Evolutionary conservation across 768 basidiomycete species (phyloP), one percentile per base, ranked within the genome.

Genomic region (Suillus americanus): DNA sequence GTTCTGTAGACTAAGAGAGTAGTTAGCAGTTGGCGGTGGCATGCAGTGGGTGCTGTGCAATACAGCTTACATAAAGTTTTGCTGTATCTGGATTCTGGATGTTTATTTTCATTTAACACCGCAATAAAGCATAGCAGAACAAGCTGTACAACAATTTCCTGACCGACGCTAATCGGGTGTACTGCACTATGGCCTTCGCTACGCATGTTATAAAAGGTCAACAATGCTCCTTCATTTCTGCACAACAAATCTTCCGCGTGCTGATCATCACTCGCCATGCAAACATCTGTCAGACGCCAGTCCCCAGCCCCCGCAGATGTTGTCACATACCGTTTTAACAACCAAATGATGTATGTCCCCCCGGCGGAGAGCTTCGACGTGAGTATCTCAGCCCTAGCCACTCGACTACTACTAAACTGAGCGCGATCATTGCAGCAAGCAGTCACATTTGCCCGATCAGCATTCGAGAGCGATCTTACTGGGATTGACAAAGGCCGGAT

Each of bases 291-390:
- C 20, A 59, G 40, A 53, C 67, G 25, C 72, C 73, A 71, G 67
- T 73, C 23, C 67, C 68, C 41, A 67, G 38, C 77, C 3, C 28
- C 56, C 13, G 69, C 79, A 6, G 83, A 86, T 45, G 77, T 86
- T 61, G 73, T 87, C 64, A 86, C 82, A 20, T 87, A 86, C 64
- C 80, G 83, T 33, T 74, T 75, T 6, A 70, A 77, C 0, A 70
- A 74, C 9, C 69, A 79, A 33, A 74, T 85, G n/a, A 82, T 86
- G 18, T 86, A 85, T 53, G 86, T 88, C 1, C 79, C 77, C 1
- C 81, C 80, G 0, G 78, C 81, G 12, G 61, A 71, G 38, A 71
- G 74, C 51, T 85, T 85, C 63, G 68, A 78, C 68, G 87, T 85
- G 45, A 62, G 79, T 68, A 8, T 51, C 54, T 25, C 41, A 43